These are phyloP conservation scores for Colletotrichum echinochloae DNA, from an alignment of 2,329 filamentous ascomycete species.

Conservation along the genomic window DNA sequence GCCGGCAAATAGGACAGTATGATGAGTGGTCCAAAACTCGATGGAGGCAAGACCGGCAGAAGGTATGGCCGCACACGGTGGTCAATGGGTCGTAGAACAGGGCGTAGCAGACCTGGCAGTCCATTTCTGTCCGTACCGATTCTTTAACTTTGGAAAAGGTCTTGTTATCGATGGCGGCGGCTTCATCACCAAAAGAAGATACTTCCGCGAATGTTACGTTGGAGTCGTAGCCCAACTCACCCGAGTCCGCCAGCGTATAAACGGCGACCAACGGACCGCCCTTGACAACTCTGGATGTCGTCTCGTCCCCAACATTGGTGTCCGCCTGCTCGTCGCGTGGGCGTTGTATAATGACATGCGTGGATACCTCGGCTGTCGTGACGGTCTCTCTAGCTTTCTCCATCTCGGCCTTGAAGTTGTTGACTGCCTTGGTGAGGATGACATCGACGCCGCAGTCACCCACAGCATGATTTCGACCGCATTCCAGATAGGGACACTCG, in stretches of 20 bases:
- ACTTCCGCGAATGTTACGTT: slow-evolving; percentile 64
- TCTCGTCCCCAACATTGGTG: slow-evolving; percentile 52
- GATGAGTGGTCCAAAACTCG: slow-evolving; percentile 81
- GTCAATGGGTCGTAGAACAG: slow-evolving; percentile 86
- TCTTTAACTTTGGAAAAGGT: slow-evolving; percentile 69
- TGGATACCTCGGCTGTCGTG: slow-evolving; percentile 53
- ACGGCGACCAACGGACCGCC: slow-evolving; percentile 74
- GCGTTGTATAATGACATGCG: slow-evolving; percentile 48
- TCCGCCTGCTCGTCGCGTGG: slow-evolving; percentile 40
- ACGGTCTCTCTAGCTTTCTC: slow-evolving; percentile 50
- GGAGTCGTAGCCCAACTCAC: slow-evolving; percentile 67
- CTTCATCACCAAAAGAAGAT: slow-evolving; percentile 42
- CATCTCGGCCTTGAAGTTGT: slow-evolving; percentile 68
- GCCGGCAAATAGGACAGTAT: slow-evolving; percentile 84
- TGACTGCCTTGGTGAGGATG: slow-evolving; percentile 77
- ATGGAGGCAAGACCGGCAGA: slow-evolving; percentile 83
- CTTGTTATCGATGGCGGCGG: slow-evolving; percentile 46
- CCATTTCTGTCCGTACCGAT: slow-evolving; percentile 75
- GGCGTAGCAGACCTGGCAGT: slow-evolving; percentile 90
- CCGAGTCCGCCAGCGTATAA: slow-evolving; percentile 73
- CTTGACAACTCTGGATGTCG: slow-evolving; percentile 53
- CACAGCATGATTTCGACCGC: slow-evolving; percentile 77
- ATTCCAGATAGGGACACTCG: slow-evolving; percentile 77
- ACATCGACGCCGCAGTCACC: slow-evolving; percentile 85
- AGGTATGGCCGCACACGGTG: slow-evolving; percentile 89